Evolutionary conservation across 2,329 filamentous ascomycete genomes (phyloP).

Genomic region (Verticillium albo-atrum): DNA sequence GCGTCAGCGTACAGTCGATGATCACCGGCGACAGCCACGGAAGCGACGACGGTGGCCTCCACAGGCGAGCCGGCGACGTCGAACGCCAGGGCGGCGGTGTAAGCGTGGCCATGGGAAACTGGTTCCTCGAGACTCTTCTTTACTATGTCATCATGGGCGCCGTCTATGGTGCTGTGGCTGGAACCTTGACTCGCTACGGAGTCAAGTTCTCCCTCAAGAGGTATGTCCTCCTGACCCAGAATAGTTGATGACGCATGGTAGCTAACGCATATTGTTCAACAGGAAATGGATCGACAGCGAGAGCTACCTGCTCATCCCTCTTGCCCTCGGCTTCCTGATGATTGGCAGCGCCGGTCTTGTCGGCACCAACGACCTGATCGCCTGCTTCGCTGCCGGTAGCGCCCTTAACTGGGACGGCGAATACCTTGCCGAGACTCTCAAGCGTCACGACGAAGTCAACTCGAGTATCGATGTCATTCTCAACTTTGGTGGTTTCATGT

Average conservation of each 20-base stretch:
- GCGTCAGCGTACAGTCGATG: slow-evolving; percentile 14
- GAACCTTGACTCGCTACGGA: slow-evolving; percentile 40
- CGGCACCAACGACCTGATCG: slow-evolving; percentile 56
- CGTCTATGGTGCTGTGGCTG: slow-evolving; percentile 47
- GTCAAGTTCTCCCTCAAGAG: slow-evolving; percentile 37
- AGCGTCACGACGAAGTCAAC: slow-evolving; percentile 58
- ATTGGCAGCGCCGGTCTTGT: slow-evolving; percentile 53
- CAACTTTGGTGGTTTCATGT: slow-evolving; percentile 59
- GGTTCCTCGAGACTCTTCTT: slow-evolving; percentile 56
- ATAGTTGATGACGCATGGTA: background rate
- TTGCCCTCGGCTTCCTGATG: slow-evolving; percentile 51
- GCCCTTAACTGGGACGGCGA: slow-evolving; percentile 58
- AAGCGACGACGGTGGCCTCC: background rate
- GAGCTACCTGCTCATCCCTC: slow-evolving; percentile 47
- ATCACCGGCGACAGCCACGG: background rate
- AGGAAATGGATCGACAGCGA: slow-evolving; percentile 53
- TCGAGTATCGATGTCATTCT: slow-evolving; percentile 52
- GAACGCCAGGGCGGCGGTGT: slow-evolving; percentile 49
- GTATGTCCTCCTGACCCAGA: slow-evolving; percentile 9
- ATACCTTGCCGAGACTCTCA: slow-evolving; percentile 51
- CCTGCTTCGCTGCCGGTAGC: slow-evolving; percentile 56
- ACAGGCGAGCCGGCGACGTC: slow-evolving; percentile 26
- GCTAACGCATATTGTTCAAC: background rate
- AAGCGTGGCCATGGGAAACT: slow-evolving; percentile 47
- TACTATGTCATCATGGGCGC: slow-evolving; percentile 53